Conservation (phyloP, 805 yeast genomes). For the Helenozyma rhizophorensis region DNA sequence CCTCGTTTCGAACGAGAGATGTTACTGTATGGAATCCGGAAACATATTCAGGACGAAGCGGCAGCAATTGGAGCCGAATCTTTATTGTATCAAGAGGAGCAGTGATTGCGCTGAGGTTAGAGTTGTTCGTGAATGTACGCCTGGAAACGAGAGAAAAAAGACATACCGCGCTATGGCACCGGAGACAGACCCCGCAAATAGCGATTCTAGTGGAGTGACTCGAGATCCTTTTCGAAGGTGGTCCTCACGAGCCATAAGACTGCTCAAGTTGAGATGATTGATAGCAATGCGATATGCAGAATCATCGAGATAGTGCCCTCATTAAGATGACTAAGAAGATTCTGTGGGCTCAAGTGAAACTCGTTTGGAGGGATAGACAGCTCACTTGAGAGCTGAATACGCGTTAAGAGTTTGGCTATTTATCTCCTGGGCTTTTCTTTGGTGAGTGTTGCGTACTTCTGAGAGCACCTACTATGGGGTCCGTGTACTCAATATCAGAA, state of each 20-base stretch:
- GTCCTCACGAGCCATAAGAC: slow-evolving; percentile 24
- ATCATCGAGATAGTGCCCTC: too few relatives aligned
- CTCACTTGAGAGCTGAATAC: too few relatives aligned
- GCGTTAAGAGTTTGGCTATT: too few relatives aligned
- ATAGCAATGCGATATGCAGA: too few relatives aligned
- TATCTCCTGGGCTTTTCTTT: too few relatives aligned
- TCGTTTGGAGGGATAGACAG: too few relatives aligned
- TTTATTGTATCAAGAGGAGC: slow-evolving; percentile 82
- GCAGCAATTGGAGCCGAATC: slow-evolving; percentile 66
- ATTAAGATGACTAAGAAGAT: too few relatives aligned
- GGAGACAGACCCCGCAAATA: slow-evolving; percentile 58
- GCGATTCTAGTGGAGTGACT: slow-evolving; percentile 49
- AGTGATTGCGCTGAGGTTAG: slow-evolving; percentile 43
- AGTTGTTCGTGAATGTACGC: slow-evolving; percentile 16
- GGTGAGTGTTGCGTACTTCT: too few relatives aligned
- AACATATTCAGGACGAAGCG: slow-evolving; percentile 9
- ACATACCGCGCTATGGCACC: slow-evolving; percentile 40
- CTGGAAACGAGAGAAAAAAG: not conserved
- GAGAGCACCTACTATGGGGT: too few relatives aligned
- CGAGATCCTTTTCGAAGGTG: slow-evolving; percentile 49
- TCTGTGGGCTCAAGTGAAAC: too few relatives aligned
- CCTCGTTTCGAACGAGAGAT: slow-evolving; percentile 57
- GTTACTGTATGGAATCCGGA: slow-evolving; percentile 34
- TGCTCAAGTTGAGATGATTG: too few relatives aligned
- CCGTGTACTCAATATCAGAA: too few relatives aligned